A percentile compares a stretch with the other conserved stretches of the same genome.
Conservation (phyloP, 2,329 filamentous ascomycete species). For the Niveomyces coronatus region DNA sequence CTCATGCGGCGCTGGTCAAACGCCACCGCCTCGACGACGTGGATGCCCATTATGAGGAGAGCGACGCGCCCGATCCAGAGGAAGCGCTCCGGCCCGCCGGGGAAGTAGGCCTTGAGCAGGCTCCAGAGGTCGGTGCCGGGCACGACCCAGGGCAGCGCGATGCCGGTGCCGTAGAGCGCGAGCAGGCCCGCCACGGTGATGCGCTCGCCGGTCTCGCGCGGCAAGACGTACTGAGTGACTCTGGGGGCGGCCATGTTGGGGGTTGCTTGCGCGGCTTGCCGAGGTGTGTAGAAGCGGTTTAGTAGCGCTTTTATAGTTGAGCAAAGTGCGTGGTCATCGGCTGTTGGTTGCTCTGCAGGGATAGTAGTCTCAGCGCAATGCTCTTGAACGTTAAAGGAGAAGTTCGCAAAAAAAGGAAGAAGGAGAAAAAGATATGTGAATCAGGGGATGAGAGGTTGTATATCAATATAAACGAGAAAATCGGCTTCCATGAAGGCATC, state of each 20-base stretch:
- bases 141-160: background rate
- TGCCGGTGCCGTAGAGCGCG: conserved; percentile 1
- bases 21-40: conserved; percentile 4
- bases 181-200: conserved; percentile 1
- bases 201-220: background rate
- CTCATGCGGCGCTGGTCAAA: conserved; percentile 9
- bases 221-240: conserved; percentile 7
- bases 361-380: too few species aligned
- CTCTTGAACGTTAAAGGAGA: too few species aligned
- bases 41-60: background rate
- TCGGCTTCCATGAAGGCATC: too few species aligned
- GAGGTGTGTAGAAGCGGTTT: too few species aligned
- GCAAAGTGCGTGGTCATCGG: too few species aligned
- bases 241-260: background rate
- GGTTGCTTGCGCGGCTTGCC: too few species aligned
- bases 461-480: too few species aligned
- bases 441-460: too few species aligned
- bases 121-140: conserved; percentile 3
- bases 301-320: too few species aligned
- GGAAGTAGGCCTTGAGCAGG: background rate
- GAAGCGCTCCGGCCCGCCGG: conserved; percentile 1
- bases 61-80: conserved; percentile 3
- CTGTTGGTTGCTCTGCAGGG: too few species aligned
- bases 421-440: too few species aligned
- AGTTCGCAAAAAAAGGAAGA: too few species aligned